These are phyloP conservation scores for Fusarium sp. DNA, from an alignment of 2,329 filamentous ascomycete species.

Conservation along the genomic window DNA sequence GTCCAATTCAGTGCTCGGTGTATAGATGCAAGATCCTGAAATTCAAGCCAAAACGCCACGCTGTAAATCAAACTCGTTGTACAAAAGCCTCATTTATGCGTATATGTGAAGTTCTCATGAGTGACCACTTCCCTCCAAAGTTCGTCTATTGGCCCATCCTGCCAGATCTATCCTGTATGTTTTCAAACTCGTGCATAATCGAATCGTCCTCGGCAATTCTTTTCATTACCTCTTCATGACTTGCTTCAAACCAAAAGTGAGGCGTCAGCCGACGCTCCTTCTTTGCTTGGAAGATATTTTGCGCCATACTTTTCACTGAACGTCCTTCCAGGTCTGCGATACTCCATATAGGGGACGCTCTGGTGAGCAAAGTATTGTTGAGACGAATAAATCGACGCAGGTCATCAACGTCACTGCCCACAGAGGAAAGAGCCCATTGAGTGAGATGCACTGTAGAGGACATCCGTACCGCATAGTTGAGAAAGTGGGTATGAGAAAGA, in stretches of 20 bases:
- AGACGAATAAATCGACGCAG: conserved; percentile 80
- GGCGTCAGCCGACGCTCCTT: conserved; percentile 65
- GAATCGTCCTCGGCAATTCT: conserved; percentile 67
- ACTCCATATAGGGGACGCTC: conserved; percentile 76
- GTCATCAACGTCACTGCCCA: conserved; percentile 67
- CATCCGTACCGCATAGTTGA: conserved; percentile 82
- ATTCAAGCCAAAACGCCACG: background rate
- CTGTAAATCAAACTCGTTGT: background rate
- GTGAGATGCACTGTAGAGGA: conserved; percentile 85
- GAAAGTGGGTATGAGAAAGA: conserved; percentile 82
- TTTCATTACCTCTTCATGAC: conserved; percentile 65
- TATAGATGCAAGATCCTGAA: background rate
- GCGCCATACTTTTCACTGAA: conserved; percentile 82
- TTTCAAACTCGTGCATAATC: conserved; percentile 68
- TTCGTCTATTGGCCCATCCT: conserved; percentile 26
- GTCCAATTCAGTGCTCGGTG: background rate
- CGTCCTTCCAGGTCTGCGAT: conserved; percentile 75
- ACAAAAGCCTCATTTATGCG: background rate
- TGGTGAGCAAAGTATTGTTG: conserved; percentile 79
- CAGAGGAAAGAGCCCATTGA: conserved; percentile 74
- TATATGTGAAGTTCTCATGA: background rate
- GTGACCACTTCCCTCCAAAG: background rate
- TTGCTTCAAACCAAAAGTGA: conserved; percentile 65
- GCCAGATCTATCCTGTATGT: conserved; percentile 37
- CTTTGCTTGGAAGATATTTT: conserved; percentile 74